These are phyloP conservation scores for Begonia fuchsioides DNA, from an alignment of 306 rosid species.

Conservation along the genomic window DNA sequence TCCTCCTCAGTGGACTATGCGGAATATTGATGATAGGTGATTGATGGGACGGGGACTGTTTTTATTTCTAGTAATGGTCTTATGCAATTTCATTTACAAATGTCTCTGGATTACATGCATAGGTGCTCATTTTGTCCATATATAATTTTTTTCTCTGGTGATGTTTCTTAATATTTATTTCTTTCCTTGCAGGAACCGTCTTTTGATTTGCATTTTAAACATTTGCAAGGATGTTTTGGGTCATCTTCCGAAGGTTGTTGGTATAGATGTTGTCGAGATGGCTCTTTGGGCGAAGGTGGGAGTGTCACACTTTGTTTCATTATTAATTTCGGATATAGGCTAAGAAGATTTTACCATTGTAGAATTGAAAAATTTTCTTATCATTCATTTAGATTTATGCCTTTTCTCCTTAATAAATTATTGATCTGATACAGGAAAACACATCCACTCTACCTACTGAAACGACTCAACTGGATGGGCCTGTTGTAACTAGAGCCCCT, in stretches of 20 bases:
- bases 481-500: conserved; percentile 32
- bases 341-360: too few species aligned
- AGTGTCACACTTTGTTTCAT: too few species aligned
- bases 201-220: conserved; percentile 56
- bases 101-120: too few species aligned
- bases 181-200: conserved; percentile 57
- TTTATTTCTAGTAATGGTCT: too few species aligned
- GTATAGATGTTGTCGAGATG: conserved; percentile 97
- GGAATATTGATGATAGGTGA: conserved; percentile 89
- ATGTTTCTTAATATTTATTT: too few species aligned
- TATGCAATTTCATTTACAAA: too few species aligned
- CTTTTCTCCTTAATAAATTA: too few species aligned
- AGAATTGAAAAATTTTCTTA: too few species aligned
- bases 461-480: conserved; percentile 27
- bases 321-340: too few species aligned
- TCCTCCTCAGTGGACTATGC: conserved; percentile 98
- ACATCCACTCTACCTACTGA: conserved; percentile 42
- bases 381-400: too few species aligned
- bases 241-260: conserved; percentile 90
- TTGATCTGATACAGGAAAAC: conserved; percentile 46
- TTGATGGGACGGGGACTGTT: background rate
- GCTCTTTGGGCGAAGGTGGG: conserved; percentile 99
- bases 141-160: too few species aligned
- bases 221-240: conserved; percentile 69
- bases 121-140: too few species aligned